phyloP scores from a whole-genome alignment of 1,284 basidiomycete species.

The Ustilago crameri region DNA sequence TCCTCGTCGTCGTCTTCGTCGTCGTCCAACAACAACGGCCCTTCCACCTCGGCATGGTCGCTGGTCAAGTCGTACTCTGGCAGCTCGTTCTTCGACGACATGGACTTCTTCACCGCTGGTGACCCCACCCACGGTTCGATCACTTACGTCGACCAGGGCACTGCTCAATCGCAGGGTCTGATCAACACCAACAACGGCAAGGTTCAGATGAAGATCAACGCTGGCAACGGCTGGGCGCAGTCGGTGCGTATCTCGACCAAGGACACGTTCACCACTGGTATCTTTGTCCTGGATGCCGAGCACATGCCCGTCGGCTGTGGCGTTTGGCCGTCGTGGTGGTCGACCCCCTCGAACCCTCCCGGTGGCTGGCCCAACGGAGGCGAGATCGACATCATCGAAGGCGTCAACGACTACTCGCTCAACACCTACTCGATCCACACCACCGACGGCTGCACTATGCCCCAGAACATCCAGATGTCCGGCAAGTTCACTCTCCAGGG shows the following conservation, averaged over 20 bases:
- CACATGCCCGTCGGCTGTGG: constrained; percentile 61
- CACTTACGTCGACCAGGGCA: constrained; percentile 36
- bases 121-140: constrained; percentile 56
- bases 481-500: constrained; percentile 39
- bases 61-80: constrained; percentile 52
- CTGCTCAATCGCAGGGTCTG: constrained; percentile 35
- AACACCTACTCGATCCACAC: constrained; percentile 60
- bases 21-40: constrained; percentile 15
- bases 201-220: constrained; percentile 44
- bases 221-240: constrained; percentile 38
- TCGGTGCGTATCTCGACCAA: constrained; percentile 56
- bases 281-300: constrained; percentile 55
- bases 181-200: constrained; percentile 40
- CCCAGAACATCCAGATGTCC: constrained; percentile 27
- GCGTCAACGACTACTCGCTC: constrained; percentile 52
- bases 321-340: constrained; percentile 66
- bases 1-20: constrained; percentile 21
- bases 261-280: constrained; percentile 51
- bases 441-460: constrained; percentile 39
- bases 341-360: constrained; percentile 35
- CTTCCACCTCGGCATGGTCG: constrained; percentile 34
- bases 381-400: constrained; percentile 64
- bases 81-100: constrained; percentile 51
- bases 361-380: constrained; percentile 59
- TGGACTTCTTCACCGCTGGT: constrained; percentile 50